phyloP scores from a whole-genome alignment of 1,139 yeast genomes.

The Scheffersomyces stambukii region DNA sequence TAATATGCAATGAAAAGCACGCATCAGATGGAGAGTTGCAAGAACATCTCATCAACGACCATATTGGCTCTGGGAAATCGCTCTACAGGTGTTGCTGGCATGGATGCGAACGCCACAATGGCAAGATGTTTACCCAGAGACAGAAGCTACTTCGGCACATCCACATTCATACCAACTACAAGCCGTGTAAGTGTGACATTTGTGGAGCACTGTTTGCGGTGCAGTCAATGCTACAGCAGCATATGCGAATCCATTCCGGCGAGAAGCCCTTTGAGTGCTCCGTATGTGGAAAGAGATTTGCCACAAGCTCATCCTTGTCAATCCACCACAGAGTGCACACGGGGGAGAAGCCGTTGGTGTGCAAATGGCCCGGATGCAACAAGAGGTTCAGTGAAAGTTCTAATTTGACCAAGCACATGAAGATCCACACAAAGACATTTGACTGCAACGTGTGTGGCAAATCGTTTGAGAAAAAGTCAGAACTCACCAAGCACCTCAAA shows the following conservation, averaged over 20 bases:
- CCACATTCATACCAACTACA: conserved; percentile 81
- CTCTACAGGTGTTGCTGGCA: conserved; percentile 73
- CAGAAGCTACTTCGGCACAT: conserved; percentile 85
- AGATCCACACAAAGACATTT: conserved; percentile 51
- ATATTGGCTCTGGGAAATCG: conserved; percentile 71
- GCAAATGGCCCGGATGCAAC: conserved; percentile 78
- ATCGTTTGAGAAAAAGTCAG: conserved; percentile 45
- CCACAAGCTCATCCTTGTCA: conserved; percentile 51
- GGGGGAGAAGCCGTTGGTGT: conserved; percentile 72
- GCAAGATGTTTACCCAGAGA: conserved; percentile 67
- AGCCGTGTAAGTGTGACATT: conserved; percentile 64
- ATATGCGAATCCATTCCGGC: conserved; percentile 83
- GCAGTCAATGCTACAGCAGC: conserved; percentile 65
- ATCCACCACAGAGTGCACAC: conserved; percentile 54
- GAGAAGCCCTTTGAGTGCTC: conserved; percentile 55
- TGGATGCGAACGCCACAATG: conserved; percentile 63
- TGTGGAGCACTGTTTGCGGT: conserved; percentile 73
- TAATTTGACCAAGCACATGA: conserved; percentile 84
- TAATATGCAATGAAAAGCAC: conserved; percentile 49
- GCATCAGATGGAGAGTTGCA: conserved; percentile 57
- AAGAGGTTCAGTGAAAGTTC: conserved; percentile 87
- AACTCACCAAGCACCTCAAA: conserved; percentile 37
- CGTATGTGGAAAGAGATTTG: conserved; percentile 47
- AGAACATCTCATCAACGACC: conserved; percentile 61
- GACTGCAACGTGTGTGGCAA: conserved; percentile 50